Conservation (phyloP, 768 basidiomycete species). For the Russula lepida region DNA sequence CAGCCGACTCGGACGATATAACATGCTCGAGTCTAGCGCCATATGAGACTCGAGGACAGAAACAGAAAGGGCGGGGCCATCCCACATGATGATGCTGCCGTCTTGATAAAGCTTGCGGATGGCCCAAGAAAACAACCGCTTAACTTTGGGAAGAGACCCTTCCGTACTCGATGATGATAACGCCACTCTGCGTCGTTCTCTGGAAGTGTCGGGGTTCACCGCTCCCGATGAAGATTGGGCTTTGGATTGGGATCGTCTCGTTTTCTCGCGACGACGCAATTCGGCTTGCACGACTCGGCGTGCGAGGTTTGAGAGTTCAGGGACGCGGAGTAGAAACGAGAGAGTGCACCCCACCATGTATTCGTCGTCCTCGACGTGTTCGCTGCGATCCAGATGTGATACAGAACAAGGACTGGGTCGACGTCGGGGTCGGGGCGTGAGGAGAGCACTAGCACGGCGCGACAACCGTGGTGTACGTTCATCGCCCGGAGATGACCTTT, state of each 20-base stretch:
- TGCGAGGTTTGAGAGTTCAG: conserved; percentile 60
- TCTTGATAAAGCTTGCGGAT: conserved; percentile 57
- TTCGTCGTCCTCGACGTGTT: not conserved
- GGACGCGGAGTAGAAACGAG: conserved; percentile 69
- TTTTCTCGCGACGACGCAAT: conserved; percentile 42
- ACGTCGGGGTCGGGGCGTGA: conserved; percentile 2
- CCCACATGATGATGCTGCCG: conserved; percentile 69
- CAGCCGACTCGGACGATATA: conserved; percentile 42
- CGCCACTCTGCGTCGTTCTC: conserved; percentile 11
- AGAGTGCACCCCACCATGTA: conserved; percentile 41
- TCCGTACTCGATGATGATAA: not conserved
- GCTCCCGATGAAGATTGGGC: conserved; percentile 35
- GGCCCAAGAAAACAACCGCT: conserved; percentile 60
- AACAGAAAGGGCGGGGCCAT: conserved; percentile 44
- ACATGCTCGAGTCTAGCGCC: conserved; percentile 12
- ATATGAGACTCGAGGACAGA: conserved; percentile 24
- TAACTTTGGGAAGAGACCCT: conserved; percentile 37
- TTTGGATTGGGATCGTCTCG: conserved; percentile 36
- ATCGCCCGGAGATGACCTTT: not conserved
- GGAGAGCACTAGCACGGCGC: not conserved
- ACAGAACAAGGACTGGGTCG: not conserved
- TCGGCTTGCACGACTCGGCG: conserved; percentile 57
- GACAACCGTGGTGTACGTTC: conserved; percentile 28
- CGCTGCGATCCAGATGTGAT: not conserved
- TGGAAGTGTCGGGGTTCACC: conserved; percentile 20